These are phyloP conservation scores for Auricularia auricula-judae DNA, from an alignment of 768 basidiomycete genomes.

Conservation along the genomic window DNA sequence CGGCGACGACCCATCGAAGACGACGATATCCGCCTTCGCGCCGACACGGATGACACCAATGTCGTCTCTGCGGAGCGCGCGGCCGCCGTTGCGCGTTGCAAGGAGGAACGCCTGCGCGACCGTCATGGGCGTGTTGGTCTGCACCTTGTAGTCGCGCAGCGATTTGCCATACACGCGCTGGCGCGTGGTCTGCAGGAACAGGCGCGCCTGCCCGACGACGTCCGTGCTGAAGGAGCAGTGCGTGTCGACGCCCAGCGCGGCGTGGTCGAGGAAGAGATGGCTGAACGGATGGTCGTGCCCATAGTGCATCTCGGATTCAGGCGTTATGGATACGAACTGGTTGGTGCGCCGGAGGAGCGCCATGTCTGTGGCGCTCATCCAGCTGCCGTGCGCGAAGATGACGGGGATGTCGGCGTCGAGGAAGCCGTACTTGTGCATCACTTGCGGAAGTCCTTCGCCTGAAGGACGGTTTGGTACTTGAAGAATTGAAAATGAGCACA, in stretches of 20 bases:
- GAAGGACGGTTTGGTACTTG: neutral
- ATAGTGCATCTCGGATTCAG: constrained; percentile 1
- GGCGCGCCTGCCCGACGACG: neutral
- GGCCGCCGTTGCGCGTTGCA: neutral
- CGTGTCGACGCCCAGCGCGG: neutral
- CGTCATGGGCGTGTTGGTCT: neutral
- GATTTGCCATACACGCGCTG: neutral
- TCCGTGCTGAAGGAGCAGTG: neutral
- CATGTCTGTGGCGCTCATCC: neutral
- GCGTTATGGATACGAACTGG: neutral
- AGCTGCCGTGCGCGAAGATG: neutral
- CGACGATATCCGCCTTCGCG: neutral
- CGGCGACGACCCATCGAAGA: neutral
- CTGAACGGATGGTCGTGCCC: neutral
- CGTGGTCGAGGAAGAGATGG: constrained; percentile 1
- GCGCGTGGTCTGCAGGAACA: neutral
- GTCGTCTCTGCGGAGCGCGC: neutral
- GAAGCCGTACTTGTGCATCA: neutral
- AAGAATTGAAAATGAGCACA: neutral
- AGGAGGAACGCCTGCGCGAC: neutral
- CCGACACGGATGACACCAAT: neutral
- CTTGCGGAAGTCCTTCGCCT: neutral
- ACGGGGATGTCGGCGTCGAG: neutral
- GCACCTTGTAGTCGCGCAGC: neutral
- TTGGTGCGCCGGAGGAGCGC: neutral